Evolutionary conservation across 768 basidiomycete species (phyloP), one percentile per base, ranked within the genome.

Genomic region (Mycena rebaudengoi): DNA sequence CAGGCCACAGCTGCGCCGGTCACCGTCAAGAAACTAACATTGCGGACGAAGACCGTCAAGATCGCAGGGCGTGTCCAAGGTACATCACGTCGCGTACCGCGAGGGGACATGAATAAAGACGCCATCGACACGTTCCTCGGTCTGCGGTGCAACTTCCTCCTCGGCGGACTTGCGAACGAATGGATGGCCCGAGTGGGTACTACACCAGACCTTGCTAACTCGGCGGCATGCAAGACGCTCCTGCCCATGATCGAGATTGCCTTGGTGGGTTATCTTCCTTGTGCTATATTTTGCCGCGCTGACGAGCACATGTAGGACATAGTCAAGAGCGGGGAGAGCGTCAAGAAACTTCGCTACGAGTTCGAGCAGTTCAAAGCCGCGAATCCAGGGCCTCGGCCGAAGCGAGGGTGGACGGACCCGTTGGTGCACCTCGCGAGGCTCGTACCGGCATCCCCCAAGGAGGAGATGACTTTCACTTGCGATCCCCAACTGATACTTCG

Each of bases 161-260:
- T 71, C 12, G 69, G 70, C 10, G 12, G 44, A 20, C 26, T 70
- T 14, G 64, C 66, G 7, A 71, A 70, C 25, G 61, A 66, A 14
- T 71, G 69, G 69, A 50, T 66, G 55, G 21, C 23, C 5, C 46
- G 33, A 1, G 69, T 67, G 1, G 69, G 64, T 21, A 50, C 28
- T 3, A 61, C 64, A 2, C 59, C 63, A 3, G 58, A 49, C 5
- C 56, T 65, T 1, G 69, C 70, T 2, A 43, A 69, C 37, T 46
- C 56, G 16, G 28, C 41, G 5, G 29, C 23, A 8, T 68, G 64
- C 44, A 39, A 48, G 8, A 43, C 33, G 35, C 60, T 71, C 4
- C 58, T 68, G 18, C 58, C 64, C 41, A 50, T 70, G 43, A 56
- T 71, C 7, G 69, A 70, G 33, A 57, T 54, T 5, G 63, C 69